A percentile compares a stretch with the other conserved stretches of the same genome.
phyloP scores from a whole-genome alignment of 768 basidiomycete genomes.

The Boletus vermiculosoides region DNA sequence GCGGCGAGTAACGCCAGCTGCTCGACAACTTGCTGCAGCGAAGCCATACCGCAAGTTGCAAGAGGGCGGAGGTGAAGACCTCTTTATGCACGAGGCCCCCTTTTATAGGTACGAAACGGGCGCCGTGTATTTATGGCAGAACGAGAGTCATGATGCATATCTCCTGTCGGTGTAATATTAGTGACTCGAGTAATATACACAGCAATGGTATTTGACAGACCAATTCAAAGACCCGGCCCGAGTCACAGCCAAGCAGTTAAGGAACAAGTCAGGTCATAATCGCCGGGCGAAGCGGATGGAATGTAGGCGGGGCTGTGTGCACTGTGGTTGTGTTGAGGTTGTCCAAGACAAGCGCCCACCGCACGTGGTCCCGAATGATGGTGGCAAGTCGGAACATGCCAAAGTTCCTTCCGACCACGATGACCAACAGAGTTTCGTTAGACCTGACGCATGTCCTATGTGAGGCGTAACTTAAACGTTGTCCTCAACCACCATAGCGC shows the following conservation, averaged over 20 bases:
- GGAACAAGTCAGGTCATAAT: background rate
- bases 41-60: constrained; percentile 18
- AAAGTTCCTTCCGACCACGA: background rate
- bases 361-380: no score
- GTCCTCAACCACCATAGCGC: background rate
- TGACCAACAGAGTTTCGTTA: constrained; percentile 42
- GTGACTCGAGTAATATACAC: constrained; percentile 13
- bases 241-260: background rate
- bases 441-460: constrained; percentile 71
- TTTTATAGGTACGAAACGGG: constrained; percentile 13
- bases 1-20: constrained; percentile 28
- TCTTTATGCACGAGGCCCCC: background rate
- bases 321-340: background rate
- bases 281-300: background rate
- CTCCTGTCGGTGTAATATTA: background rate
- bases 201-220: background rate
- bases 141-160: background rate
- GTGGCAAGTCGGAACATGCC: background rate
- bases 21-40: constrained; percentile 31
- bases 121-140: background rate
- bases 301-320: background rate
- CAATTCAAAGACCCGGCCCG: background rate
- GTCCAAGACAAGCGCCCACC: background rate
- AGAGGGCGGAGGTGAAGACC: background rate
- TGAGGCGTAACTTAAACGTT: constrained; percentile 27